phyloP scores from a whole-genome alignment of 31 red algal genomes.

The Porphyra umbilicalis region DNA sequence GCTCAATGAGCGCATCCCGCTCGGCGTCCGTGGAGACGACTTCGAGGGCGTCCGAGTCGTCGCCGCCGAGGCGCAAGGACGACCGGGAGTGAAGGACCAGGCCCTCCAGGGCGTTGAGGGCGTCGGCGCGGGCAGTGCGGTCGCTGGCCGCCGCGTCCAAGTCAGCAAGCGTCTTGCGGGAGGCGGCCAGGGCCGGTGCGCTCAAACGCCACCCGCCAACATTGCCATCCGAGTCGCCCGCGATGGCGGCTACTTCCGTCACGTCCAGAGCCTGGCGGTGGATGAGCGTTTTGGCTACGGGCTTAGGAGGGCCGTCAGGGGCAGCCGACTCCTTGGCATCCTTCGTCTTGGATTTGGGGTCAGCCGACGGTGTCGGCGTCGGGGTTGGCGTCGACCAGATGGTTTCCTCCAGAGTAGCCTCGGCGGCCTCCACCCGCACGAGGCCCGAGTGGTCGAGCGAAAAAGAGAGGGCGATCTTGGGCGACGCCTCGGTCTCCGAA shows the following conservation, averaged over 20 bases:
- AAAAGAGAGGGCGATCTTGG: conserved; percentile 56
- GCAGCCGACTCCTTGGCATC: neutral
- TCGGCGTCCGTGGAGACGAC: conserved; percentile 59
- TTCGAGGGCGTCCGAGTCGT: conserved; percentile 56
- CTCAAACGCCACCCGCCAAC: neutral
- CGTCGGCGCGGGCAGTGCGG: conserved; percentile 55
- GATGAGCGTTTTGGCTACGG: conserved; percentile 45
- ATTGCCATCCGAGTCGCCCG: neutral
- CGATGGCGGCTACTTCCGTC: conserved; percentile 28
- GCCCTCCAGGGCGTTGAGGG: conserved; percentile 73
- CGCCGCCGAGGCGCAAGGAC: conserved; percentile 22
- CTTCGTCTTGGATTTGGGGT: conserved; percentile 7
- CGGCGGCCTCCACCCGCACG: conserved; percentile 43
- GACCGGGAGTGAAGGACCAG: conserved; percentile 54
- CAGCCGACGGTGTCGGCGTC: conserved; percentile 3
- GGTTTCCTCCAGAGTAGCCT: conserved; percentile 52
- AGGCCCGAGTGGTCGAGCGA: conserved; percentile 39
- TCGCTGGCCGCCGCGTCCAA: conserved; percentile 60
- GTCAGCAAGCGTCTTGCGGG: neutral
- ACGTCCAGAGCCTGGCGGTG: conserved; percentile 41
- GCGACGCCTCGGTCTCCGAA: conserved; percentile 27
- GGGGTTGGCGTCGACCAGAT: conserved; percentile 1
- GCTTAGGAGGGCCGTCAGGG: neutral
- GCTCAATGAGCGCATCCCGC: conserved; percentile 26
- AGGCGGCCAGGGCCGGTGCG: neutral